phyloP scores from a whole-genome alignment of 2,329 filamentous ascomycete genomes.

The Colletotrichum ledebouriae region DNA sequence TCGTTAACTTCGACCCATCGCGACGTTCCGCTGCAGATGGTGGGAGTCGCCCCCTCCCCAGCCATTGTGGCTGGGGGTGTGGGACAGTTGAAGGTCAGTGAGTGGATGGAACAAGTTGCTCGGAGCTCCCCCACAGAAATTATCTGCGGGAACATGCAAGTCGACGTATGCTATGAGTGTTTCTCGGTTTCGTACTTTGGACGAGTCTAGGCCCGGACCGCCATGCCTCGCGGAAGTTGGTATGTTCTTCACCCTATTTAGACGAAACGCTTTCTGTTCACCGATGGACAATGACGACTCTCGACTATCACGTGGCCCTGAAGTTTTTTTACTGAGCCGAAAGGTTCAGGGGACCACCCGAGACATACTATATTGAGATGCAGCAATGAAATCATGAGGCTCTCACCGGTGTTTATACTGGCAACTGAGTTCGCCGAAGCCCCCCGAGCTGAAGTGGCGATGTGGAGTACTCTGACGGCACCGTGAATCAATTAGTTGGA shows the following conservation, averaged over 20 bases:
- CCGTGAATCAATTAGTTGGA: too few species aligned
- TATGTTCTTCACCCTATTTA: not conserved
- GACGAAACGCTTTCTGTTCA: constrained; percentile 1
- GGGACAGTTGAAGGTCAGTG: not conserved
- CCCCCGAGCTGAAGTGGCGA: too few species aligned
- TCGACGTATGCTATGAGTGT: not conserved
- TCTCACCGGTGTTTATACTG: too few species aligned
- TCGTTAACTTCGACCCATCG: not conserved
- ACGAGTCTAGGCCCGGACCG: not conserved
- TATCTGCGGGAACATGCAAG: not conserved
- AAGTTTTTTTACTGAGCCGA: too few species aligned
- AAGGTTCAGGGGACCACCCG: too few species aligned
- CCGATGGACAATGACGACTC: not conserved
- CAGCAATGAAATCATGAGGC: too few species aligned
- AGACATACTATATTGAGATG: too few species aligned
- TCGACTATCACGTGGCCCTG: too few species aligned
- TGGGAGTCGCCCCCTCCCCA: not conserved
- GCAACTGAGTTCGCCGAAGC: too few species aligned
- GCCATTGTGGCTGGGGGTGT: constrained; percentile 1
- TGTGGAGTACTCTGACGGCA: too few species aligned
- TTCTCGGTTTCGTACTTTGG: not conserved
- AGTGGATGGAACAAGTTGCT: not conserved
- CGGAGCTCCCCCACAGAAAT: not conserved
- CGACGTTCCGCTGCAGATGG: not conserved
- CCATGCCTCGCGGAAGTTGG: too few species aligned